Percentiles rank a stretch among this genome's conserved stretches.
Conservation (phyloP, 176 grass and related monocot genomes). For the Musa itinerans region DNA sequence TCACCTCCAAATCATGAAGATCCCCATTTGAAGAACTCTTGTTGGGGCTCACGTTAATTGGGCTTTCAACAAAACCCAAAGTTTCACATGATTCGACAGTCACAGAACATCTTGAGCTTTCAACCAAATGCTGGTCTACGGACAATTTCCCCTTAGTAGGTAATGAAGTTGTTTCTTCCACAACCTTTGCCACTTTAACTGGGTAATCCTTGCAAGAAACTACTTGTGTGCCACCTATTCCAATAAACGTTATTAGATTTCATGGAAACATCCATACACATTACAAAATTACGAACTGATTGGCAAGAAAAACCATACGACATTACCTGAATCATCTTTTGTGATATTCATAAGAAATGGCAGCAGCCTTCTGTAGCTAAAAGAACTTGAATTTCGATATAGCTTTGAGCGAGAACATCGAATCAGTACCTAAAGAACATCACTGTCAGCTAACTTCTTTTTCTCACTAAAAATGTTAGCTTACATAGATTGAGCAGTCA, state of each 20-base stretch:
- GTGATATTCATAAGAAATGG: constrained; percentile 73
- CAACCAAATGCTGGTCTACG: not conserved
- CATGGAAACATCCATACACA: not conserved
- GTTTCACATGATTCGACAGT: constrained; percentile 20
- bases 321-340: constrained; percentile 24
- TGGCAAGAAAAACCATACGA: not conserved
- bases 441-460: not conserved
- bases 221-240: not conserved
- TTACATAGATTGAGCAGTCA: not conserved
- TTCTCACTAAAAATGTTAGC: not conserved
- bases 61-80: constrained; percentile 24
- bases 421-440: constrained; percentile 34
- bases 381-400: constrained; percentile 40
- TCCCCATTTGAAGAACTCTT: constrained; percentile 14
- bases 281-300: not conserved
- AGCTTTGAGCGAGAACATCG: constrained; percentile 44
- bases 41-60: constrained; percentile 20
- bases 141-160: not conserved
- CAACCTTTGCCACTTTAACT: not conserved
- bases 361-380: constrained; percentile 87
- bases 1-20: constrained; percentile 14
- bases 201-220: not conserved
- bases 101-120: constrained; percentile 5
- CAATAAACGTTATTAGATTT: not conserved
- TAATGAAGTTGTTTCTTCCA: not conserved